These are phyloP conservation scores for Colletotrichum cordylinicola DNA, from an alignment of 2,329 filamentous ascomycete genomes.

Conservation along the genomic window DNA sequence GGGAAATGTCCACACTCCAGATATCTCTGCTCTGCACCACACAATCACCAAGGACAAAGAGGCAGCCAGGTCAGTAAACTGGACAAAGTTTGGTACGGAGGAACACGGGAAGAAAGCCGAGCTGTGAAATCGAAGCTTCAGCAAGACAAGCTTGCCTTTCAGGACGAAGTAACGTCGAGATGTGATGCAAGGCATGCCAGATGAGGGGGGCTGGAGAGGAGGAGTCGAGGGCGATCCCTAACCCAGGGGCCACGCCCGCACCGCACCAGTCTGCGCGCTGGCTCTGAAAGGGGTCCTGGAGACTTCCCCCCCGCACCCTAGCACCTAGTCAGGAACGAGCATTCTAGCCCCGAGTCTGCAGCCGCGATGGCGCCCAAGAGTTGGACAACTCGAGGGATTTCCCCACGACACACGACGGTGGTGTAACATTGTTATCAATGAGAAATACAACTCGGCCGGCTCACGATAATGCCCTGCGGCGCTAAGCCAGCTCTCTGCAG, in stretches of 20 bases:
- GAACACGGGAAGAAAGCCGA: not conserved
- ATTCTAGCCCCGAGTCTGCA: not conserved
- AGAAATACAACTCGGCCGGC: not conserved
- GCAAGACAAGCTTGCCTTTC: not conserved
- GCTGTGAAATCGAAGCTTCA: not conserved
- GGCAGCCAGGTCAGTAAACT: not conserved
- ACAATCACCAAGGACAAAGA: not conserved
- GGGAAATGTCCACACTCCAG: not conserved
- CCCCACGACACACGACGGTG: not conserved
- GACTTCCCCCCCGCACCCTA: not conserved
- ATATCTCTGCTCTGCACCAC: not conserved
- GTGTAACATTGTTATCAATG: not conserved
- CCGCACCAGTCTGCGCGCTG: not conserved
- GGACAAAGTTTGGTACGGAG: not conserved
- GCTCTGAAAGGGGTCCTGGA: not conserved
- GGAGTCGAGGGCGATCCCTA: not conserved
- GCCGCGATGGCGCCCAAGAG: not conserved
- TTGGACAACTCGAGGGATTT: not conserved
- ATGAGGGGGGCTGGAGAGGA: not conserved
- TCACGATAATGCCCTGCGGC: not conserved
- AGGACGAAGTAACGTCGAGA: not conserved
- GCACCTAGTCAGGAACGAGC: constrained; percentile 12
- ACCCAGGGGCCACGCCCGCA: not conserved
- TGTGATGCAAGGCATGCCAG: not conserved
- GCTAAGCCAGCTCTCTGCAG: not conserved